Evolutionary conservation across 495 filamentous ascomycete genomes (phyloP).

Genomic region (Tuber umbilicatum): DNA sequence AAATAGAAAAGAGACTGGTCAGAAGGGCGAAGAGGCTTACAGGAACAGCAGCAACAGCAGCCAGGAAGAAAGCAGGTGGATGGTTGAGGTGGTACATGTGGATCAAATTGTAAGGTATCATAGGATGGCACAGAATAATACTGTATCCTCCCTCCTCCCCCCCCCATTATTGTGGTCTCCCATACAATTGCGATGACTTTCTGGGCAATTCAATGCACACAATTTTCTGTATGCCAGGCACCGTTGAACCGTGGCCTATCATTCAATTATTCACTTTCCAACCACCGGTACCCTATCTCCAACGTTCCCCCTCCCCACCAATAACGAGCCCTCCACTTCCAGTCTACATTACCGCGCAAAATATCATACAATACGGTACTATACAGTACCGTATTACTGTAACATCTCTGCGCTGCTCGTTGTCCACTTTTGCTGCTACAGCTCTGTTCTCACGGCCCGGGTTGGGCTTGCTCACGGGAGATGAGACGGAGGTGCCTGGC

Average conservation of each 20-base stretch:
- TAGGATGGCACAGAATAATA: not conserved
- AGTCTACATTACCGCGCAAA: not conserved
- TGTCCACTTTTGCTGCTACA: not conserved
- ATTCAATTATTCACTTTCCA: constrained; percentile 3
- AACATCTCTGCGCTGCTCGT: not conserved
- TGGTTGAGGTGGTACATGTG: not conserved
- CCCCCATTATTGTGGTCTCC: not conserved
- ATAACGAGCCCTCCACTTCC: not conserved
- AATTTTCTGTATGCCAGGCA: not conserved
- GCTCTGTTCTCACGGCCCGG: not conserved
- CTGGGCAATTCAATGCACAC: not conserved
- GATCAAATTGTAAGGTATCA: not conserved
- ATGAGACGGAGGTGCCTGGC: constrained; percentile 33
- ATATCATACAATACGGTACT: not conserved
- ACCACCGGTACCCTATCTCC: not conserved
- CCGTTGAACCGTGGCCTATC: not conserved
- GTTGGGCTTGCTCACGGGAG: constrained; percentile 10
- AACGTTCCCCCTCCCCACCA: not conserved
- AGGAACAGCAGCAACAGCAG: not conserved
- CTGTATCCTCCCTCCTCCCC: not conserved
- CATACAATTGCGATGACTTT: not conserved
- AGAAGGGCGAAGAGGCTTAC: not conserved
- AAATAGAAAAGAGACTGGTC: not conserved
- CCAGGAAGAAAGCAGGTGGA: not conserved
- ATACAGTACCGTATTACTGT: not conserved